These are phyloP conservation scores for Saccharomyces kudriavzevii DNA, from an alignment of 805 yeast genomes.

Conservation along the genomic window DNA sequence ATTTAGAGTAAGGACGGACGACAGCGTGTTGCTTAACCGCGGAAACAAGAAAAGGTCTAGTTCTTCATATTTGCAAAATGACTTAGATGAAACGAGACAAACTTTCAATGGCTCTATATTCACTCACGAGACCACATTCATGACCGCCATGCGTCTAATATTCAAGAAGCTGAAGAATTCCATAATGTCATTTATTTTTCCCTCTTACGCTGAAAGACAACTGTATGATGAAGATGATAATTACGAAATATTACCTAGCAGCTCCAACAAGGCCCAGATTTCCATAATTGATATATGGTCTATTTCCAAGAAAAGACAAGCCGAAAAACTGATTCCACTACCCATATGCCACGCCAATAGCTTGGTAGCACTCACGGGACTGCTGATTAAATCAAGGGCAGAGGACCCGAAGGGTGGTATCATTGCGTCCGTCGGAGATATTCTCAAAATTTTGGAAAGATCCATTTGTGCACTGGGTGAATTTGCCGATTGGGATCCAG, in stretches of 20 bases:
- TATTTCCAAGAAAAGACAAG: slow-evolving; percentile 38
- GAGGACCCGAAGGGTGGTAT: slow-evolving; percentile 56
- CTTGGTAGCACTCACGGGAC: slow-evolving; percentile 47
- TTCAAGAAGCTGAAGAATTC: neutral
- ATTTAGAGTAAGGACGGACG: neutral
- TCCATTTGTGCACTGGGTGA: slow-evolving; percentile 49
- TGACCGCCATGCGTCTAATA: neutral
- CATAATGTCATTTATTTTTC: neutral
- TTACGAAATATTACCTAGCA: neutral
- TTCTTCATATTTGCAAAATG: neutral
- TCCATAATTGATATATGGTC: slow-evolving; percentile 25
- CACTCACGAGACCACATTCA: neutral
- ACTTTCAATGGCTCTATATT: neutral
- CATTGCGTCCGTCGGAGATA: slow-evolving; percentile 48
- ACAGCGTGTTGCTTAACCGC: neutral
- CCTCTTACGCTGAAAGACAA: slow-evolving; percentile 1
- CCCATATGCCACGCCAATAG: slow-evolving; percentile 61
- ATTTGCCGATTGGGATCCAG: slow-evolving; percentile 33
- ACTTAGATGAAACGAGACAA: neutral
- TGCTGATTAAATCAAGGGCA: slow-evolving; percentile 44
- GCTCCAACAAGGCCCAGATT: slow-evolving; percentile 1
- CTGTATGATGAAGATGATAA: neutral
- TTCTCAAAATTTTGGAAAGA: slow-evolving; percentile 49
- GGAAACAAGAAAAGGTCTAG: neutral
- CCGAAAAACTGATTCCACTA: slow-evolving; percentile 52